Percentiles rank a stretch among this genome's conserved stretches.
phyloP scores from a whole-genome alignment of 2,329 filamentous ascomycete genomes.

The Pestalotiopsis sp. region DNA sequence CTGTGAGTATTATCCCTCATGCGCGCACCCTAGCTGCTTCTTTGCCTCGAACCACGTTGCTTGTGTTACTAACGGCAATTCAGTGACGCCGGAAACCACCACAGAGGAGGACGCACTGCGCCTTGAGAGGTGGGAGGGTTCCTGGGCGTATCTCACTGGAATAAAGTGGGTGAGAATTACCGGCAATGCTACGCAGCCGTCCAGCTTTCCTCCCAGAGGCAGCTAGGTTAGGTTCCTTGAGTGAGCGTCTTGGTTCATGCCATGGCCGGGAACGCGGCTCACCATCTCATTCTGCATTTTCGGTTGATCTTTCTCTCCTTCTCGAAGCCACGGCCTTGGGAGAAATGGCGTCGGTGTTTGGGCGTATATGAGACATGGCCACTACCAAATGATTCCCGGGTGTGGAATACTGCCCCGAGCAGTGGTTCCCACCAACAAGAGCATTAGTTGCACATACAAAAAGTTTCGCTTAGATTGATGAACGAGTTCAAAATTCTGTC shows the following conservation, averaged over 20 bases:
- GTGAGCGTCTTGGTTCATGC: slow-evolving; percentile 5
- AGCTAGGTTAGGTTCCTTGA: slow-evolving; percentile 21
- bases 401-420: slow-evolving; percentile 27
- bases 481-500: background rate
- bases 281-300: slow-evolving; percentile 9
- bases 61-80: slow-evolving; percentile 25
- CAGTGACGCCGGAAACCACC: slow-evolving; percentile 76
- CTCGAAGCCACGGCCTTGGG: slow-evolving; percentile 22
- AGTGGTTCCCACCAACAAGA: slow-evolving; percentile 9
- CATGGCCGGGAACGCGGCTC: background rate
- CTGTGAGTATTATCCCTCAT: slow-evolving; percentile 52
- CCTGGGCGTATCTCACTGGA: slow-evolving; percentile 79
- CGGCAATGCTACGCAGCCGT: slow-evolving; percentile 62
- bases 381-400: slow-evolving; percentile 24
- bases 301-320: slow-evolving; percentile 34
- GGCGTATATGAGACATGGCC: slow-evolving; percentile 27
- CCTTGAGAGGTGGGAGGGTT: slow-evolving; percentile 77
- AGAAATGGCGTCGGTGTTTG: slow-evolving; percentile 26
- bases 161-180: slow-evolving; percentile 78
- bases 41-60: slow-evolving; percentile 1
- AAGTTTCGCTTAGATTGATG: background rate
- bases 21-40: background rate
- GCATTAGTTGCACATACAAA: background rate
- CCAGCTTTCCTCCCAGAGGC: slow-evolving; percentile 77
- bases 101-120: slow-evolving; percentile 65